These are phyloP conservation scores for Cercospora sp. DNA, from an alignment of 2,329 filamentous ascomycete genomes.

Conservation along the genomic window DNA sequence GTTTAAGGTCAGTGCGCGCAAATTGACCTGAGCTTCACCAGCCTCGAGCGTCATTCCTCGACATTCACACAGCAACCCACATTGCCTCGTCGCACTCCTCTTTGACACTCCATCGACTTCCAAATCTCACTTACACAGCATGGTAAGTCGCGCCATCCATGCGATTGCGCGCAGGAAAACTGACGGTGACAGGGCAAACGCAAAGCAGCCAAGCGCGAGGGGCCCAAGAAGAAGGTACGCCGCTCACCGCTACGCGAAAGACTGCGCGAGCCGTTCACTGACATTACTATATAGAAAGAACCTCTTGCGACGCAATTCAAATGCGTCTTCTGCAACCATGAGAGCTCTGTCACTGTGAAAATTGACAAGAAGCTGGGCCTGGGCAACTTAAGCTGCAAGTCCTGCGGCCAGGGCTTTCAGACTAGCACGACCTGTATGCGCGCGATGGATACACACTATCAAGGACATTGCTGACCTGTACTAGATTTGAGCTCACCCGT, in stretches of 20 bases:
- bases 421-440: conserved; percentile 84
- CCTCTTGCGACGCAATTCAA: conserved; percentile 82
- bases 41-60: not conserved
- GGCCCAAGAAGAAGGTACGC: conserved; percentile 65
- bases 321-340: conserved; percentile 98
- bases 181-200: conserved; percentile 69
- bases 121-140: not conserved
- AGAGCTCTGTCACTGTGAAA: conserved; percentile 86
- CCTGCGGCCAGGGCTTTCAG: conserved; percentile 92
- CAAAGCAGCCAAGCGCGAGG: conserved; percentile 81
- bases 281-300: conserved; percentile 37
- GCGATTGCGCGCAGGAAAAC: not conserved
- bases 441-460: not conserved
- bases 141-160: not conserved
- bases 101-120: not conserved
- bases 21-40: not conserved
- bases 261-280: not conserved
- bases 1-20: not conserved
- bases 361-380: conserved; percentile 90
- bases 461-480: conserved; percentile 14
- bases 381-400: conserved; percentile 82
- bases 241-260: not conserved
- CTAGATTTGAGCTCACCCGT: conserved; percentile 87
- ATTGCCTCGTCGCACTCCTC: not conserved
- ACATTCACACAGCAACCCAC: not conserved